Conservation (phyloP, 2,329 filamentous ascomycete genomes). For the Nemania sp. region DNA sequence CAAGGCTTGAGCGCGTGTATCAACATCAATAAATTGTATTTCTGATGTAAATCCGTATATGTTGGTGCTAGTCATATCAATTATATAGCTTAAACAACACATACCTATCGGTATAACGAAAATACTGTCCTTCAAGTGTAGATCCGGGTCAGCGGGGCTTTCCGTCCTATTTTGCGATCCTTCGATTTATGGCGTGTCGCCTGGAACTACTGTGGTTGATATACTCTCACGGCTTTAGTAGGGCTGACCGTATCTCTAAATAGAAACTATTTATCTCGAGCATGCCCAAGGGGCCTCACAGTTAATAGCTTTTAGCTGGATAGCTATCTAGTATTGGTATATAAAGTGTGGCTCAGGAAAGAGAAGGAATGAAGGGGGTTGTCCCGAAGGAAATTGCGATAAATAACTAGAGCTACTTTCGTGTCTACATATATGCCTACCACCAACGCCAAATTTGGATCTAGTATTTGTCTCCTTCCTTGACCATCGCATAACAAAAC, state of each 20-base stretch:
- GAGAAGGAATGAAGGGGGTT: neutral
- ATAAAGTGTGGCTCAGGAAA: neutral
- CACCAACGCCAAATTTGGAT: constrained; percentile 20
- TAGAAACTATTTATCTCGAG: neutral
- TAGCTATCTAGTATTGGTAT: neutral
- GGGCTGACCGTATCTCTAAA: neutral
- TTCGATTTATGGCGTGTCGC: too few relatives aligned
- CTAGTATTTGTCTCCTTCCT: neutral
- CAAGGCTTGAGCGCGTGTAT: neutral
- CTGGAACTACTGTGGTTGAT: too few relatives aligned
- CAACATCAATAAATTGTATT: neutral
- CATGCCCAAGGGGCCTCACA: neutral
- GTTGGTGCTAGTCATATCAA: neutral
- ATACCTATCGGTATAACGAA: too few relatives aligned
- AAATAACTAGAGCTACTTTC: neutral
- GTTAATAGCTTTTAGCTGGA: neutral
- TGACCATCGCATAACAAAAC: neutral
- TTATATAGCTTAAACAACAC: neutral
- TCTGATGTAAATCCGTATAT: neutral
- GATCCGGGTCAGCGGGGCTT: too few relatives aligned
- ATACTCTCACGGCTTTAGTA: too few relatives aligned
- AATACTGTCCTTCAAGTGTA: too few relatives aligned
- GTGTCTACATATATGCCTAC: neutral
- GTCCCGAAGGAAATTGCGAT: constrained; percentile 13
- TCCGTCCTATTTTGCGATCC: too few relatives aligned